These are phyloP conservation scores for Limonium bicolor DNA, from an alignment of 148 eudicot species.

Conservation along the genomic window DNA sequence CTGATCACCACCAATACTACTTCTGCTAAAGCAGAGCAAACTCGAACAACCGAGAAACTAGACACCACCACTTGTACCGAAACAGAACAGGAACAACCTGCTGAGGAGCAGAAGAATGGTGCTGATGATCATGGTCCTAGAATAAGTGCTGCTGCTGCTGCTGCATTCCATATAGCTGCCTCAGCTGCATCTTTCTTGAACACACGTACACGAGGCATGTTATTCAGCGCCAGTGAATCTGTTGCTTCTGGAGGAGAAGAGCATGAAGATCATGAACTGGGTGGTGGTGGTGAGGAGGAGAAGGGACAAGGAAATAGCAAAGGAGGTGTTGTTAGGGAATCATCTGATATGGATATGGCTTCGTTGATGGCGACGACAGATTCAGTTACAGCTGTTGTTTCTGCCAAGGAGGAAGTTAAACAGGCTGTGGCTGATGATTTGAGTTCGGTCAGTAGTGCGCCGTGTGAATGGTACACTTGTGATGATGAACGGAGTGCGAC, in stretches of 20 bases:
- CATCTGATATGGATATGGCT: constrained; percentile 42
- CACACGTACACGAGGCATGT: constrained; percentile 40
- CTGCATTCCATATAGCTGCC: constrained; percentile 1
- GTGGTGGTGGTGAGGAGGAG: constrained; percentile 6
- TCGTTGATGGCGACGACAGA: constrained; percentile 87
- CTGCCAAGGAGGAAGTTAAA: constrained; percentile 96
- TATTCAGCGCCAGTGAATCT: constrained; percentile 28
- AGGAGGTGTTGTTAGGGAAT: no score
- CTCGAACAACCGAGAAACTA: no score
- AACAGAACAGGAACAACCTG: no score
- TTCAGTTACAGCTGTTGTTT: constrained; percentile 86
- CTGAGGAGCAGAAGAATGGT: no score
- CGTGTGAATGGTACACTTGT: constrained; percentile 93
- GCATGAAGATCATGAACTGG: background rate
- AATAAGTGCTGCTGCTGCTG: background rate
- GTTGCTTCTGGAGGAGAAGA: constrained; percentile 4
- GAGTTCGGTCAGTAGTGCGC: constrained; percentile 54
- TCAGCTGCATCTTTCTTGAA: constrained; percentile 21
- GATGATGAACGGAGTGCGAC: constrained; percentile 78
- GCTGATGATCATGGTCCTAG: background rate
- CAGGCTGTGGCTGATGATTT: constrained; percentile 97
- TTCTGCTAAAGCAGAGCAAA: no score
- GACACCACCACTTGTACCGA: no score
- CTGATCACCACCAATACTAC: no score
- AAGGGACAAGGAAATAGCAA: no score